These are phyloP conservation scores for Coriolopsis trogii DNA, from an alignment of 1,284 basidiomycete genomes.

Conservation along the genomic window DNA sequence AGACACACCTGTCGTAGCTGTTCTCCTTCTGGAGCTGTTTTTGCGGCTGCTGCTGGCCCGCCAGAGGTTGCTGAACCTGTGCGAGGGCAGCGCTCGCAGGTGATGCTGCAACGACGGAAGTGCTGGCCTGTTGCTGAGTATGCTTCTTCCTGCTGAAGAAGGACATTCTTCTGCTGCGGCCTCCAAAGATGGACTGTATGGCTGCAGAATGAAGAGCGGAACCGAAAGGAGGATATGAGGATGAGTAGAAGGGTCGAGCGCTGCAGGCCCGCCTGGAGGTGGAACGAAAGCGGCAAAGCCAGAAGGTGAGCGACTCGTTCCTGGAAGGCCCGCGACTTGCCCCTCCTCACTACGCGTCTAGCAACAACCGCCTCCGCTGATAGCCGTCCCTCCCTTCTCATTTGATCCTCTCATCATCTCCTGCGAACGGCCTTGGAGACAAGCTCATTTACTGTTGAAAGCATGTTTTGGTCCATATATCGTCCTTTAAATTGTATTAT, in stretches of 20 bases:
- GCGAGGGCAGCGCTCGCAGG: conserved; percentile 63
- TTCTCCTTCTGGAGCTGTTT: conserved; percentile 35
- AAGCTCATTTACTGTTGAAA: too few relatives aligned
- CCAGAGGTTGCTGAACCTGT: conserved; percentile 36
- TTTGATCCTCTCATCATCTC: neutral
- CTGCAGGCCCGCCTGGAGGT: conserved; percentile 33
- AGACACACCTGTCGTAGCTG: conserved; percentile 36
- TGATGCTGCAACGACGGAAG: conserved; percentile 57
- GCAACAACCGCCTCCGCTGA: conserved; percentile 29
- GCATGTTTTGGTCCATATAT: too few relatives aligned
- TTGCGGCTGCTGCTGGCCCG: conserved; percentile 32
- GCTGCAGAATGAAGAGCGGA: conserved; percentile 33
- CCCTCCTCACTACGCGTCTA: conserved; percentile 24
- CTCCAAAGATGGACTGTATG: conserved; percentile 60
- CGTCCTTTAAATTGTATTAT: too few relatives aligned
- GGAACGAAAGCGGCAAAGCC: conserved; percentile 24
- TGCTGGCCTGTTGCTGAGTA: conserved; percentile 39
- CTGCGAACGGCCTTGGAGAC: too few relatives aligned
- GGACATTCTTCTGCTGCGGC: conserved; percentile 77
- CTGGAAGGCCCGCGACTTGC: conserved; percentile 8
- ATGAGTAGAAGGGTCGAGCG: conserved; percentile 18
- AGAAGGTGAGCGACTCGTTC: conserved; percentile 15
- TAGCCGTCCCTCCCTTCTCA: conserved; percentile 17
- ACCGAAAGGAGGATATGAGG: conserved; percentile 9
- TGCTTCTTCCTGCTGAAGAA: conserved; percentile 88